Conservation (phyloP, 768 basidiomycete genomes). For the Dentipellis sp. region DNA sequence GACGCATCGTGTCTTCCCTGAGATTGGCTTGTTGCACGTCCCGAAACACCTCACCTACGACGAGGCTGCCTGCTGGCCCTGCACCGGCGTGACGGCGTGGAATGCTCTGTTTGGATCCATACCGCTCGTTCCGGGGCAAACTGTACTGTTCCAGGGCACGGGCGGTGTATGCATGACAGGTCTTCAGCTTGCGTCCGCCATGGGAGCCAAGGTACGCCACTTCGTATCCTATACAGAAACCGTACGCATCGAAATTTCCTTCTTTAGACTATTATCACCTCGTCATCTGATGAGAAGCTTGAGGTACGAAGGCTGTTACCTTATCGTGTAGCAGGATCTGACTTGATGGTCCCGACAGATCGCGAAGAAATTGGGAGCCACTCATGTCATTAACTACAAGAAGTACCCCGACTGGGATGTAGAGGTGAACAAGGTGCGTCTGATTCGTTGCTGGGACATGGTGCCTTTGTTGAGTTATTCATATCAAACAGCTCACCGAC, state of each 20-base stretch:
- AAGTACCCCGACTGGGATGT: constrained; percentile 47
- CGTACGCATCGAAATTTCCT: no score
- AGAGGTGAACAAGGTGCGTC: background rate
- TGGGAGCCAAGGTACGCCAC: constrained; percentile 32
- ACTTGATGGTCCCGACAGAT: constrained; percentile 9
- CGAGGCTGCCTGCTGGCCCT: constrained; percentile 60
- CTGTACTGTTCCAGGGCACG: constrained; percentile 46
- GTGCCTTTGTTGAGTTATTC: background rate
- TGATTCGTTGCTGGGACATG: background rate
- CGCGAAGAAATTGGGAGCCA: constrained; percentile 41
- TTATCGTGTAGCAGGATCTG: background rate
- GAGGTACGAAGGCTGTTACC: constrained; percentile 13
- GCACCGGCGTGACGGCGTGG: constrained; percentile 56
- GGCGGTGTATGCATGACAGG: constrained; percentile 54
- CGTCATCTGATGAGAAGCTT: constrained; percentile 58
- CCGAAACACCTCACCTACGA: constrained; percentile 51
- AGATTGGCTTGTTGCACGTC: constrained; percentile 30
- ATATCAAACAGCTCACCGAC: background rate
- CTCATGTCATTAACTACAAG: constrained; percentile 55
- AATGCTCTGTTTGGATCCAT: constrained; percentile 41
- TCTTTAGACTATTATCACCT: constrained; percentile 46
- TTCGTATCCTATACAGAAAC: no score
- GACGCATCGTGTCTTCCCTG: constrained; percentile 43
- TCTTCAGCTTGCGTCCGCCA: constrained; percentile 50
- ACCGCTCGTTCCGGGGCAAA: constrained; percentile 49